These are phyloP conservation scores for Bothia castanella DNA, from an alignment of 1,284 basidiomycete species.

Conservation along the genomic window DNA sequence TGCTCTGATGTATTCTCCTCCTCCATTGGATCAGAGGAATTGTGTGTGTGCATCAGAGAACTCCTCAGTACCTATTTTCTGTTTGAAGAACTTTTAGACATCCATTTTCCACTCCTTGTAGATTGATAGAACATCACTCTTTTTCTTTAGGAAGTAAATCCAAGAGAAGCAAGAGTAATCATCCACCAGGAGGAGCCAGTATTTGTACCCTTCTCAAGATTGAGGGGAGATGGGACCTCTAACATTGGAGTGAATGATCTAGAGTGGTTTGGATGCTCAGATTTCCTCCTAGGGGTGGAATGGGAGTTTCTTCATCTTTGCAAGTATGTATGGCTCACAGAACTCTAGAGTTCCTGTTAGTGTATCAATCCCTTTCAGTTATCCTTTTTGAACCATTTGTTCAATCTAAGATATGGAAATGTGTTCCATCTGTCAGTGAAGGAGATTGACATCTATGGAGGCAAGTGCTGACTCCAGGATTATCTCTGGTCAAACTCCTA, in stretches of 20 bases:
- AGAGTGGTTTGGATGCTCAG: too few species aligned
- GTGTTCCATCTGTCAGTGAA: slow-evolving; percentile 16
- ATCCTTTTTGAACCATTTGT: too few species aligned
- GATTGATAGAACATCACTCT: slow-evolving; percentile 11
- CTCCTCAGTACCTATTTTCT: slow-evolving; percentile 13
- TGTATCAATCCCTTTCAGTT: not conserved
- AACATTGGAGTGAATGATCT: slow-evolving; percentile 34
- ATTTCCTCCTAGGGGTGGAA: too few species aligned
- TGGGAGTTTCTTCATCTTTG: slow-evolving; percentile 10
- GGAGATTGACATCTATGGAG: slow-evolving; percentile 10
- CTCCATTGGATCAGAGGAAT: not conserved
- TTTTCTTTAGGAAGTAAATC: slow-evolving; percentile 20
- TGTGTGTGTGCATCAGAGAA: not conserved
- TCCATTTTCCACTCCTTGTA: slow-evolving; percentile 23
- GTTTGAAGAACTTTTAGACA: slow-evolving; percentile 15
- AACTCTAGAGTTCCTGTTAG: too few species aligned
- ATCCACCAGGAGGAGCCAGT: slow-evolving; percentile 35
- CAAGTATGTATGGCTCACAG: slow-evolving; percentile 14
- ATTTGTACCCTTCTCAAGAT: slow-evolving; percentile 20
- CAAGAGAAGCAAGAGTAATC: slow-evolving; percentile 27
- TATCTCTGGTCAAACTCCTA: not conserved
- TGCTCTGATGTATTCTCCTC: not conserved
- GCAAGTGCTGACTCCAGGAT: not conserved
- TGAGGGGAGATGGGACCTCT: slow-evolving; percentile 29
- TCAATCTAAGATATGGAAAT: not conserved